These are phyloP conservation scores for Amanita muscaria DNA, from an alignment of 768 basidiomycete species.

Conservation along the genomic window DNA sequence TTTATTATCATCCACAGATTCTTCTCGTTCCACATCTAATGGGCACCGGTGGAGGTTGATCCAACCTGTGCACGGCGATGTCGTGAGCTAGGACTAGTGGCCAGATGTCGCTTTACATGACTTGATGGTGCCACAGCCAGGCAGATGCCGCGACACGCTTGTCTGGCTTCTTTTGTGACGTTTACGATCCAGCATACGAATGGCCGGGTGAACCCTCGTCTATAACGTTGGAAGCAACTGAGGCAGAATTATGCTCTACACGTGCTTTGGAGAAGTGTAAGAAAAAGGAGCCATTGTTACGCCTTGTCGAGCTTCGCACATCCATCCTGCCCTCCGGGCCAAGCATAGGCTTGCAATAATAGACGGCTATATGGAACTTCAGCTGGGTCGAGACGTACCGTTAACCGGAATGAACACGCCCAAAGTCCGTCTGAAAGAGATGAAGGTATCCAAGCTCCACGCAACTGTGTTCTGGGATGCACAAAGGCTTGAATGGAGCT, in stretches of 20 bases:
- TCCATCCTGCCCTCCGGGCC: conserved; percentile 54
- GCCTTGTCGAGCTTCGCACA: conserved; percentile 48
- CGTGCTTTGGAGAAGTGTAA: conserved; percentile 11
- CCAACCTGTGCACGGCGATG: too few species aligned
- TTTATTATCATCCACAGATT: conserved; percentile 18
- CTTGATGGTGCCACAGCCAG: too few species aligned
- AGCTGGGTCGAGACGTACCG: conserved; percentile 66
- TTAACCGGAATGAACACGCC: conserved; percentile 40
- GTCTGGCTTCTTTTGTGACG: too few species aligned
- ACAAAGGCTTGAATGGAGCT: conserved; percentile 49
- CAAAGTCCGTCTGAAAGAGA: conserved; percentile 70
- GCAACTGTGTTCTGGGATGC: conserved; percentile 68
- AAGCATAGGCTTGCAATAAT: conserved; percentile 32
- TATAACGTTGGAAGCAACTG: conserved; percentile 15
- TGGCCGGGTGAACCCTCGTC: conserved; percentile 37
- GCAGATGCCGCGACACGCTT: too few species aligned
- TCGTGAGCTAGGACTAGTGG: too few species aligned
- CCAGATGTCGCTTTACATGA: too few species aligned
- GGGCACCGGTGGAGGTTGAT: too few species aligned
- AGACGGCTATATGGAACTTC: conserved; percentile 50
- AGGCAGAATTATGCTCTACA: conserved; percentile 7
- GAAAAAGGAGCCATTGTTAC: conserved; percentile 25
- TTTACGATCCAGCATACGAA: conserved; percentile 48
- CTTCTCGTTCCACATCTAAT: conserved; percentile 29
- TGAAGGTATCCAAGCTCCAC: conserved; percentile 78